phyloP scores from a whole-genome alignment of 306 rosid genomes.

The Luffa acutangula region DNA sequence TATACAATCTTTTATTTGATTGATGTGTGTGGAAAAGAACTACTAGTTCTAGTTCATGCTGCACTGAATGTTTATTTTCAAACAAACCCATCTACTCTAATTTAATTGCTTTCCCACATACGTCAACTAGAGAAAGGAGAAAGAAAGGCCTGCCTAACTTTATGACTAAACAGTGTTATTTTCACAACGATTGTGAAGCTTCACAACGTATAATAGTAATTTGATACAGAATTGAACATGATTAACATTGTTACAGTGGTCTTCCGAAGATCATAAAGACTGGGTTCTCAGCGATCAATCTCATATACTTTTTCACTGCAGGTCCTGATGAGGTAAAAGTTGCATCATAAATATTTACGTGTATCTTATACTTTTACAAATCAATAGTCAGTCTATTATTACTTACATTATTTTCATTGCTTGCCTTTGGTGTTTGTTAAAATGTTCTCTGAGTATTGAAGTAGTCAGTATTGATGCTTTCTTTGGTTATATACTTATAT shows the following conservation, averaged over 20 bases:
- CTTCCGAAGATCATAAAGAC: constrained; percentile 95
- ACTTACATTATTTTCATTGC: neutral
- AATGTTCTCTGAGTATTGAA: neutral
- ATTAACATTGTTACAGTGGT: constrained; percentile 43
- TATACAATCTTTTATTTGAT: neutral
- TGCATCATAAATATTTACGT: neutral
- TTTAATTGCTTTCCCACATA: neutral
- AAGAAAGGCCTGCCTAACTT: neutral
- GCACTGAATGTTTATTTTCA: neutral
- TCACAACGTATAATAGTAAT: neutral
- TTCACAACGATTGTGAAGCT: neutral
- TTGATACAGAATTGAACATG: constrained; percentile 13
- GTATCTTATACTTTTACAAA: neutral
- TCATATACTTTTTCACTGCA: constrained; percentile 97
- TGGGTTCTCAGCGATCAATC: constrained; percentile 94
- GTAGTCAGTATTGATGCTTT: neutral
- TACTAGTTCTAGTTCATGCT: neutral
- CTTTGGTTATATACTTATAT: neutral
- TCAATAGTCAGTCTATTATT: neutral
- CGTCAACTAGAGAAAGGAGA: neutral
- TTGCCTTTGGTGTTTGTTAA: neutral
- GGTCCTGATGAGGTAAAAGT: constrained; percentile 92
- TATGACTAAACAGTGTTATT: neutral
- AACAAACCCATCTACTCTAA: neutral
- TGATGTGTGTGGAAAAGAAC: neutral